phyloP scores from a whole-genome alignment of 116 monocot species.

The Iris pallida region DNA sequence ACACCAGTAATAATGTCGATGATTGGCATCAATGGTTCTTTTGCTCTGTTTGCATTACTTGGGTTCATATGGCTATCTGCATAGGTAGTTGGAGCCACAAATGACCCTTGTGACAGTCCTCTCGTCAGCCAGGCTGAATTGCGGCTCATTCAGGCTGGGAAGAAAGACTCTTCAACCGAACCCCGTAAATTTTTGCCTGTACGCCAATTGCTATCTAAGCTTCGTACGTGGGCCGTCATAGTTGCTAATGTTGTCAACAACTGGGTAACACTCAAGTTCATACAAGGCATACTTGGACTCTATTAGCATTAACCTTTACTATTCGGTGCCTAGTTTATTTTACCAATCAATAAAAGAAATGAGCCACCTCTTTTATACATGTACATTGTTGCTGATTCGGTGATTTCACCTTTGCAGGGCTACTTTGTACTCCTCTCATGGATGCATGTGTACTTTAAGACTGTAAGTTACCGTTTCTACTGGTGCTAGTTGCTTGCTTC shows the following conservation, averaged over 20 bases:
- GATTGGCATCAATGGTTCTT: constrained; percentile 58
- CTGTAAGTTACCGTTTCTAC: constrained; percentile 33
- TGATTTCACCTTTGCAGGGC: constrained; percentile 41
- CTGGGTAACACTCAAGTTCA: constrained; percentile 44
- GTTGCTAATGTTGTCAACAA: constrained; percentile 86
- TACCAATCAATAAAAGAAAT: background rate
- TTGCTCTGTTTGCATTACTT: constrained; percentile 52
- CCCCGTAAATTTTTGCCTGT: constrained; percentile 31
- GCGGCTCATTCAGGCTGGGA: constrained; percentile 50
- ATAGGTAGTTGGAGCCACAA: constrained; percentile 32
- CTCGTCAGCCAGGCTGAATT: constrained; percentile 42
- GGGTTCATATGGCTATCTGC: constrained; percentile 66
- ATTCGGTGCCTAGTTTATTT: background rate
- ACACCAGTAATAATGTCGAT: constrained; percentile 59
- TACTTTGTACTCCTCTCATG: constrained; percentile 94
- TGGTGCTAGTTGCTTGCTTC: background rate
- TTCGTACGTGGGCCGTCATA: constrained; percentile 71
- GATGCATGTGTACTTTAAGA: constrained; percentile 97
- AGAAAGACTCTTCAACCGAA: constrained; percentile 9
- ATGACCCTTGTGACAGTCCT: constrained; percentile 51
- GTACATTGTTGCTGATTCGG: background rate
- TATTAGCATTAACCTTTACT: background rate
- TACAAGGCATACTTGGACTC: no score
- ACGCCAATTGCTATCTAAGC: constrained; percentile 54
- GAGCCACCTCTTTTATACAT: background rate